Base-by-base conservation (phyloP, 495 filamentous ascomycete genomes). In the Daldinia grandis region DNA sequence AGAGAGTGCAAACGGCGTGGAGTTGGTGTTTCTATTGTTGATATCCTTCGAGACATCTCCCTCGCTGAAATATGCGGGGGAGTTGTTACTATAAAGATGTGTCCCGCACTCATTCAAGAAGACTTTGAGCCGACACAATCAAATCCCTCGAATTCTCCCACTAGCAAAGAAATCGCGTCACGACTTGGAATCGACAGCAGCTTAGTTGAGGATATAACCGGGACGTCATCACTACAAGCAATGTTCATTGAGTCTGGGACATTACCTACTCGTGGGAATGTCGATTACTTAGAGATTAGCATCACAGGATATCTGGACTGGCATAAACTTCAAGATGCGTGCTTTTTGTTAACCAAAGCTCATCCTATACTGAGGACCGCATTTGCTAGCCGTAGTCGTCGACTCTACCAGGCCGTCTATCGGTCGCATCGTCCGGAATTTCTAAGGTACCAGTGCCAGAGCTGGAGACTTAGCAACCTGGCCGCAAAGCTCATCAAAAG, bases 301-400 rank as follows among this genome's bases (percentile, higher is more conserved):
- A 80, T 83, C 57, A 75, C 72, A 9, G 82, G 82, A 0, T 63
- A 76, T 0, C 65, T 85, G 0, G 77, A 82, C 21, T 68, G 76
- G 35, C 78, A 78, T 58, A 82, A 80, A 56, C 76, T 85, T n/a
- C 78, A 83, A 49, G 73, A 79, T 5, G 78, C 81, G 0, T 84
- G 82, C 71, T 72, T 69, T 42, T 76, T 73, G 14, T 63, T 85
- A 14, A 78, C 74, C 8, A 67, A 73, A 27, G 76, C 81, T 27
- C 82, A 85, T 40, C 79, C 82, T 4, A 82, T 81, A 19, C 68
- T 85, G 10, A 81, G 82, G 40, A 84, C 82, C 0, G 79, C 78
- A 0, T 83, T 85, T 28, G 74, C 81, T 5, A 78, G 77, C 12
- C 77, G 81, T 33, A 78, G 78, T 47, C 79, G 80, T 21, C 75